Percentiles rank a stretch among this genome's conserved stretches.
Conservation (phyloP, 1,284 basidiomycete genomes). For the Ustilago xerochloae region DNA sequence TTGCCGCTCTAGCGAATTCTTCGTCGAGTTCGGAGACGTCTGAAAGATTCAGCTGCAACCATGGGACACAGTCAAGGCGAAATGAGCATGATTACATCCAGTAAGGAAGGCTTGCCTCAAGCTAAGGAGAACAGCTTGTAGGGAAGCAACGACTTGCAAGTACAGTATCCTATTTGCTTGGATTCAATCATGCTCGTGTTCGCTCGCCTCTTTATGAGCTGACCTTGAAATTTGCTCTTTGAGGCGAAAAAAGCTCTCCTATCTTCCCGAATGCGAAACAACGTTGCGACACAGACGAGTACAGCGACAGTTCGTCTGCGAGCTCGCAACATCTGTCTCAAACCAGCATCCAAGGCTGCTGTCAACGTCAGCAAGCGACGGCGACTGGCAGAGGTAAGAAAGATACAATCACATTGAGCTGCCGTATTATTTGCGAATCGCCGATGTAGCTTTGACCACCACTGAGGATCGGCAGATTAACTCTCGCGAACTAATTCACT, state of each 20-base stretch:
- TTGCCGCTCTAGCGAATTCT: not conserved
- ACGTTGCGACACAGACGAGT: not conserved
- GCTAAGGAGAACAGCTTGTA: not conserved
- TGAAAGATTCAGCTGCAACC: not conserved
- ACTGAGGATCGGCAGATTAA: not conserved
- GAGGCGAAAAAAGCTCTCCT: conserved; percentile 4
- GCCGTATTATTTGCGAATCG: not conserved
- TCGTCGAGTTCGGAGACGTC: not conserved
- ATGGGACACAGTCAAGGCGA: not conserved
- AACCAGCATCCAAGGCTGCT: too few species aligned
- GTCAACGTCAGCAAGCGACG: too few species aligned
- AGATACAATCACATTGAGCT: not conserved
- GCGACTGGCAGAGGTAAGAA: too few species aligned
- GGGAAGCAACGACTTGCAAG: not conserved
- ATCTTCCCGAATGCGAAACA: conserved; percentile 1
- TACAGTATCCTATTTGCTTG: not conserved
- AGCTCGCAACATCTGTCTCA: too few species aligned
- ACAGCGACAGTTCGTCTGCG: too few species aligned
- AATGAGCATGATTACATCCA: not conserved
- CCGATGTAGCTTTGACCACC: not conserved
- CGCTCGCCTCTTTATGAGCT: conserved; percentile 1
- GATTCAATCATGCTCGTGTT: conserved; percentile 9
- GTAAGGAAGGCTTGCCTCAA: not conserved
- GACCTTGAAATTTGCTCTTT: conserved; percentile 8
- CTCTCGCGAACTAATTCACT: not conserved